A percentile compares a stretch with the other conserved stretches of the same genome.
Evolutionary conservation across 1,139 yeast genomes (phyloP).

Genomic region (Saccharomyces pastorianus): DNA sequence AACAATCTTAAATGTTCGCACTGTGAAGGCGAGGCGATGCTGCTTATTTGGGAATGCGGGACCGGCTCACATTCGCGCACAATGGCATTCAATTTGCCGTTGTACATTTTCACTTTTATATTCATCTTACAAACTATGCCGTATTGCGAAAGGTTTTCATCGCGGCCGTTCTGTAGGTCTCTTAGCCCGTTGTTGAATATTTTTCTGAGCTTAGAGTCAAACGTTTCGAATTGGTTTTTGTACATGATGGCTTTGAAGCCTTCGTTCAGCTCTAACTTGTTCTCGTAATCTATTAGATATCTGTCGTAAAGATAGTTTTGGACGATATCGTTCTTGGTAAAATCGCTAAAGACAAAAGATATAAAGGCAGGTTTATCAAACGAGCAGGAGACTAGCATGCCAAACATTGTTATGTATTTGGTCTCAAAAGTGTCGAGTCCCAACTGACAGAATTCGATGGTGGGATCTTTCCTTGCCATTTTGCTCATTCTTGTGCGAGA

Average conservation of each 20-base stretch:
- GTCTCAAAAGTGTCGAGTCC: slow-evolving; percentile 6
- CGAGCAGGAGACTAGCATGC: slow-evolving; percentile 15
- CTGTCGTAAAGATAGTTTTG: slow-evolving; percentile 21
- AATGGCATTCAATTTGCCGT: slow-evolving; percentile 21
- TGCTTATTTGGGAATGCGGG: background rate
- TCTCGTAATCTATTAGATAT: slow-evolving; percentile 12
- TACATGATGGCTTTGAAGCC: slow-evolving; percentile 18
- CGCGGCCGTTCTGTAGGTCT: slow-evolving; percentile 12
- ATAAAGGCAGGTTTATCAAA: slow-evolving; percentile 12
- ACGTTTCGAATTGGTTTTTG: slow-evolving; percentile 11
- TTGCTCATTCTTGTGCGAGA: background rate
- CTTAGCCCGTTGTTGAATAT: slow-evolving; percentile 8
- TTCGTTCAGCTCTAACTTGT: slow-evolving; percentile 9
- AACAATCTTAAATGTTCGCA: background rate
- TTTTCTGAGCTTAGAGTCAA: slow-evolving; percentile 9
- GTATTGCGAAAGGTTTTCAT: slow-evolving; percentile 16
- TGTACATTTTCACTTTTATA: slow-evolving; percentile 16
- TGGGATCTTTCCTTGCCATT: slow-evolving; percentile 8
- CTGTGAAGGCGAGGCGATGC: background rate
- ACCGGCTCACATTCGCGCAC: slow-evolving; percentile 16
- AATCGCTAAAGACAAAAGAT: slow-evolving; percentile 22
- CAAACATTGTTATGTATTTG: slow-evolving; percentile 15
- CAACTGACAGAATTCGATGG: slow-evolving; percentile 12
- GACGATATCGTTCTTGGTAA: slow-evolving; percentile 11
- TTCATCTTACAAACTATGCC: slow-evolving; percentile 24